Evolutionary conservation across 352 stramenopile genomes (phyloP).

Genomic region (Pythium angustatum): DNA sequence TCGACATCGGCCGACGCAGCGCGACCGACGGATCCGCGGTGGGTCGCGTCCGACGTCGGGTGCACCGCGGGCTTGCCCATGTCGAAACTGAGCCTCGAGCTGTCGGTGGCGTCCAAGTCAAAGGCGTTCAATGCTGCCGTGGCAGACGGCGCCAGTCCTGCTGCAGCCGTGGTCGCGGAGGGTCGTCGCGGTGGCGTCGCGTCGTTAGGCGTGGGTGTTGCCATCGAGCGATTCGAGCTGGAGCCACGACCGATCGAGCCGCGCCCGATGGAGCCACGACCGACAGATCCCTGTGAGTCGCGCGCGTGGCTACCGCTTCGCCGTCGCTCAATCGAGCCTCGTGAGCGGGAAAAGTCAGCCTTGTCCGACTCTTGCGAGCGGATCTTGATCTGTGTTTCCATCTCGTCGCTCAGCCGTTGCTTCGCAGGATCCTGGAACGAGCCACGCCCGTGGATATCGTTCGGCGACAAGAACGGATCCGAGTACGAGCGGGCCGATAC

Average conservation of each 20-base stretch:
- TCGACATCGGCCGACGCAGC: constrained; percentile 19
- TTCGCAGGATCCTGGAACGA: constrained; percentile 36
- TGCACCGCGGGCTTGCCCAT: constrained; percentile 6
- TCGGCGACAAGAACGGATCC: constrained; percentile 62
- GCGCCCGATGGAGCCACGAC: constrained; percentile 25
- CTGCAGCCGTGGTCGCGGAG: not conserved
- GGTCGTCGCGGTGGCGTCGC: not conserved
- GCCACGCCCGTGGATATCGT: constrained; percentile 32
- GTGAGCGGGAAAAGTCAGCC: constrained; percentile 31
- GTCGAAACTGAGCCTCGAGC: constrained; percentile 22
- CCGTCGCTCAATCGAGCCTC: constrained; percentile 27
- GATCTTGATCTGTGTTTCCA: constrained; percentile 50
- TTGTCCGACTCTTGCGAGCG: constrained; percentile 48
- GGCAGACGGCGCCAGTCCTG: not conserved
- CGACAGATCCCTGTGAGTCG: constrained; percentile 27
- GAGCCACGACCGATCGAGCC: too few species aligned
- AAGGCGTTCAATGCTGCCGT: constrained; percentile 9
- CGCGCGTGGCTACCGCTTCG: constrained; percentile 34
- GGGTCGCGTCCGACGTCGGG: not conserved
- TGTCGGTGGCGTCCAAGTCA: constrained; percentile 17
- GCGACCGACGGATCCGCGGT: constrained; percentile 17
- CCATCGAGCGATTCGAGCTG: constrained; percentile 29
- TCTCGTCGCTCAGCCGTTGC: constrained; percentile 32
- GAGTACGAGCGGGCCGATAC: constrained; percentile 56
- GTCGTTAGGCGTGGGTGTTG: not conserved